Evolutionary conservation across 371 early-diverging fungal species (phyloP).

Genomic region (Coemansia sp.): DNA sequence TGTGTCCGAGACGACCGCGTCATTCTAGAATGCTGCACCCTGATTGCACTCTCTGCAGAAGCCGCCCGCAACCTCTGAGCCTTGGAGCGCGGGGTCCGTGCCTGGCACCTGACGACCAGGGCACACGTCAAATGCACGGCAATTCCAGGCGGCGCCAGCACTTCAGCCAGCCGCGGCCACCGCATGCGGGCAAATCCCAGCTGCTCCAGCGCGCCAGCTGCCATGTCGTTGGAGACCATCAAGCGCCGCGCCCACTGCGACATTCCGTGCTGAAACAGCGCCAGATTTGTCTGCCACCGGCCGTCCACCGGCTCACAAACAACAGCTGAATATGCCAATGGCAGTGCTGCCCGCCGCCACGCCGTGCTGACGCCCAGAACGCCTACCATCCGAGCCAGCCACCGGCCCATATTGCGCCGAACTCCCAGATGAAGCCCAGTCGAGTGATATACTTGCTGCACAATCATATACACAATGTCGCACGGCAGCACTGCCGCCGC

Average conservation of each 20-base stretch:
- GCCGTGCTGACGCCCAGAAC: constrained; percentile 16
- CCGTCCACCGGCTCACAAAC: constrained; percentile 23
- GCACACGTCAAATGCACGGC: constrained; percentile 1
- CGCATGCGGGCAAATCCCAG: not conserved
- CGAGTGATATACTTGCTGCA: constrained; percentile 9
- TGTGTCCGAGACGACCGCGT: too few species aligned
- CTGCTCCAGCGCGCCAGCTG: not conserved
- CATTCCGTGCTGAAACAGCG: not conserved
- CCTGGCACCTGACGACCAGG: not conserved
- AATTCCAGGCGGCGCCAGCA: not conserved
- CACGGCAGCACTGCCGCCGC: constrained; percentile 1
- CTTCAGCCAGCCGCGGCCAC: constrained; percentile 2
- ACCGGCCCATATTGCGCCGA: not conserved
- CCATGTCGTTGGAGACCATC: constrained; percentile 3
- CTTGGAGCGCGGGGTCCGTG: not conserved
- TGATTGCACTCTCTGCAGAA: too few species aligned
- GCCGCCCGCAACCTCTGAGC: too few species aligned
- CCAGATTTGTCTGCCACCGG: constrained; percentile 23
- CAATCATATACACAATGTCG: constrained; percentile 25
- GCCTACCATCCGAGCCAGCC: not conserved
- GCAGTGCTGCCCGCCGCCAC: constrained; percentile 24
- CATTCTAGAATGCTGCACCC: too few species aligned
- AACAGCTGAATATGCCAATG: constrained; percentile 25
- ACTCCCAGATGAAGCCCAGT: not conserved
- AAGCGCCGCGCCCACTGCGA: constrained; percentile 11